These are phyloP conservation scores for Penicillium canariense DNA, from an alignment of 495 filamentous ascomycete genomes.

Conservation along the genomic window DNA sequence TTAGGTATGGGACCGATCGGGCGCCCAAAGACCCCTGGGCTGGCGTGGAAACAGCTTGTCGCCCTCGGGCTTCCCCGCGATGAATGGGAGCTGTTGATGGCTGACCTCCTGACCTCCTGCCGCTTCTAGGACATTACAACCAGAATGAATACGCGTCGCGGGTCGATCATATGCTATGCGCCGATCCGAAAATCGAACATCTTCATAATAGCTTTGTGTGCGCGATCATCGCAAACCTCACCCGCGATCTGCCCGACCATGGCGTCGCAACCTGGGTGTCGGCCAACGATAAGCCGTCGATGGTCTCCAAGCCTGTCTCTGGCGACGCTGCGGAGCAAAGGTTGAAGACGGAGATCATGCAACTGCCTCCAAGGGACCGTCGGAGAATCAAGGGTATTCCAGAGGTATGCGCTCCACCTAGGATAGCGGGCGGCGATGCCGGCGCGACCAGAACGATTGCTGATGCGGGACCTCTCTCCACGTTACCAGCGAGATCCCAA, in stretches of 20 bases:
- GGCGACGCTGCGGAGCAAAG: slow-evolving; percentile 89
- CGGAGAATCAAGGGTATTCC: slow-evolving; percentile 79
- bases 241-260: slow-evolving; percentile 84
- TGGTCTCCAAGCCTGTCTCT: slow-evolving; percentile 72
- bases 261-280: slow-evolving; percentile 94
- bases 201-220: slow-evolving; percentile 88
- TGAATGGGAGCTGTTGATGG: slow-evolving; percentile 14
- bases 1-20: slow-evolving; percentile 72
- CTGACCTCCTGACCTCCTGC: slow-evolving; percentile 20
- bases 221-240: slow-evolving; percentile 82
- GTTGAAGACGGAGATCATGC: slow-evolving; percentile 93
- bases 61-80: slow-evolving; percentile 3
- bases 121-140: slow-evolving; percentile 68
- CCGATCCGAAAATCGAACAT: slow-evolving; percentile 68
- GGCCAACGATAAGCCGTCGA: slow-evolving; percentile 89
- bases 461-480: background rate
- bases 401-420: slow-evolving; percentile 41
- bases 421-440: background rate
- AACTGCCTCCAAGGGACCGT: slow-evolving; percentile 79
- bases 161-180: slow-evolving; percentile 70
- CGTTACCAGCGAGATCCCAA: slow-evolving; percentile 59
- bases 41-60: no score
- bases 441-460: background rate
- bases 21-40: no score
- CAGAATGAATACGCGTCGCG: slow-evolving; percentile 77